A percentile compares a stretch with the other conserved stretches of the same genome.
phyloP scores from a whole-genome alignment of 1,139 yeast genomes.

The Suhomyces panamericanus region DNA sequence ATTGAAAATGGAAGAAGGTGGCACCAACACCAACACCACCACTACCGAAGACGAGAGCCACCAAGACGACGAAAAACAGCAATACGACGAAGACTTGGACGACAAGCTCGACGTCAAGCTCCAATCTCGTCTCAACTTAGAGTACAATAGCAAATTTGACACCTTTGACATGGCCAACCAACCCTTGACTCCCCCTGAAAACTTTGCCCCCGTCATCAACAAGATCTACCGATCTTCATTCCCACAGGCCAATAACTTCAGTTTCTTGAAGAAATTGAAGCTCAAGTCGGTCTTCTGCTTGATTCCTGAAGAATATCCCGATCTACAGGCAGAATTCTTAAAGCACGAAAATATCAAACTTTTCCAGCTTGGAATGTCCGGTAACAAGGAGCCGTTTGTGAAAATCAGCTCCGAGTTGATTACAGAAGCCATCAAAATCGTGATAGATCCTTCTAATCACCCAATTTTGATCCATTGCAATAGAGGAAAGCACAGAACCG shows the following conservation, averaged over 20 bases:
- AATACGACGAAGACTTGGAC: slow-evolving; percentile 46
- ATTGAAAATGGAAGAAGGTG: slow-evolving; percentile 24
- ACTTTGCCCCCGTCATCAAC: slow-evolving; percentile 82
- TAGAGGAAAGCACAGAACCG: slow-evolving; percentile 95
- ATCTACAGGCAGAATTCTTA: slow-evolving; percentile 66
- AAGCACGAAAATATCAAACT: slow-evolving; percentile 60
- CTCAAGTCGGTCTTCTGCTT: slow-evolving; percentile 78
- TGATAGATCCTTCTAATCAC: slow-evolving; percentile 80
- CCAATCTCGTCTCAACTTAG: slow-evolving; percentile 24
- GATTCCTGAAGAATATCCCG: slow-evolving; percentile 90
- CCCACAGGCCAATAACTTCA: slow-evolving; percentile 81
- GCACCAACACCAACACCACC: slow-evolving; percentile 20
- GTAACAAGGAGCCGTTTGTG: slow-evolving; percentile 94
- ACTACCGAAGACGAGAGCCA: slow-evolving; percentile 28
- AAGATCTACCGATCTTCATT: slow-evolving; percentile 84
- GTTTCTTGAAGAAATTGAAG: slow-evolving; percentile 59
- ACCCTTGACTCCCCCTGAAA: slow-evolving; percentile 78
- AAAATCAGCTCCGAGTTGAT: slow-evolving; percentile 76
- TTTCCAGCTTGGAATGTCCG: slow-evolving; percentile 90
- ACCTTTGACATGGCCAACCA: slow-evolving; percentile 5
- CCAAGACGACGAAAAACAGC: slow-evolving; percentile 7
- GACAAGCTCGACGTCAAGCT: slow-evolving; percentile 39
- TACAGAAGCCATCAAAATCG: slow-evolving; percentile 78
- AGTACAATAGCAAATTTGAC: slow-evolving; percentile 18
- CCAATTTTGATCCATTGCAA: slow-evolving; percentile 93